These are phyloP conservation scores for Marsdenia floribunda DNA, from an alignment of 257 asterid genomes.

Conservation along the genomic window DNA sequence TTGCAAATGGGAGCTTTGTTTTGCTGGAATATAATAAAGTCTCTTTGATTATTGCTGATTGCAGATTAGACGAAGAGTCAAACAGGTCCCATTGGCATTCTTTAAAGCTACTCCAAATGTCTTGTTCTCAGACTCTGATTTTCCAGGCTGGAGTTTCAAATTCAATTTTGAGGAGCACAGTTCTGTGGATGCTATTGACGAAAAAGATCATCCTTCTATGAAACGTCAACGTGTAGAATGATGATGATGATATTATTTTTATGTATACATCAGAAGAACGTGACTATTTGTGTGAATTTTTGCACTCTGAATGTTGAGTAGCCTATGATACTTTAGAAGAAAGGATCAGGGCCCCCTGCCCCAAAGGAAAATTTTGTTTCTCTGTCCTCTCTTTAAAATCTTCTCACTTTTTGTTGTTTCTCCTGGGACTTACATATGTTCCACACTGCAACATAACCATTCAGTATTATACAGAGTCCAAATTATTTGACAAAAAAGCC, in stretches of 20 bases:
- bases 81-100: conserved; percentile 89
- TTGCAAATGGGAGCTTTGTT: background rate
- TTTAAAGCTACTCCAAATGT: conserved; percentile 63
- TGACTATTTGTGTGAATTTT: background rate
- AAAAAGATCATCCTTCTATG: conserved; percentile 22
- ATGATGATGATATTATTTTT: conserved; percentile 8
- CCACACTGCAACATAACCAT: background rate
- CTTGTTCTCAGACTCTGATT: conserved; percentile 64
- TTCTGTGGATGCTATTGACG: conserved; percentile 1
- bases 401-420: background rate
- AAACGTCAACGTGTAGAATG: conserved; percentile 43
- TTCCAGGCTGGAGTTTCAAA: conserved; percentile 80
- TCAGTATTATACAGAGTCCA: background rate
- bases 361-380: background rate
- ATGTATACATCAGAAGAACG: background rate
- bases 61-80: conserved; percentile 84
- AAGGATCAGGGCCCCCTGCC: background rate
- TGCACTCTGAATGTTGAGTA: background rate
- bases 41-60: conserved; percentile 9
- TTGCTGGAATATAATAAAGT: conserved; percentile 1
- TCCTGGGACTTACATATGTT: background rate
- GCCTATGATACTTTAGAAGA: background rate
- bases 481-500: background rate
- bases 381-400: background rate
- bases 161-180: conserved; percentile 24